Conservation (phyloP, 1,139 yeast genomes). For the Zygosaccharomyces pseudobailii region DNA sequence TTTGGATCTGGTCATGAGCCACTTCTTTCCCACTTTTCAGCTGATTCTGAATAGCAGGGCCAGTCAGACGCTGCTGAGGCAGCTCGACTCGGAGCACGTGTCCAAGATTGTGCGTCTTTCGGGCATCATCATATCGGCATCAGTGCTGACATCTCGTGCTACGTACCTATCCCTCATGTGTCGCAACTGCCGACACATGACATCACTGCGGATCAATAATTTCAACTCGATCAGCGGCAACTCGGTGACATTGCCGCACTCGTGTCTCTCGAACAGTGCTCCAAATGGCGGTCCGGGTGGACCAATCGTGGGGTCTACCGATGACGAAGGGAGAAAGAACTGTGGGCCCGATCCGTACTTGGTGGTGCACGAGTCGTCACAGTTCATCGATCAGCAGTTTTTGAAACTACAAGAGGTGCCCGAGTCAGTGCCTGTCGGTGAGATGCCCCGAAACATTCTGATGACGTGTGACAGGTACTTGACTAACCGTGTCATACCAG, state of each 20-base stretch:
- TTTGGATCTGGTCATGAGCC: slow-evolving; percentile 39
- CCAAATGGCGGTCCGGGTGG: slow-evolving; percentile 15
- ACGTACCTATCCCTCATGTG: slow-evolving; percentile 82
- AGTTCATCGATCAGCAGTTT: slow-evolving; percentile 90
- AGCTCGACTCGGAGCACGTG: slow-evolving; percentile 81
- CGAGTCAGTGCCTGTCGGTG: slow-evolving; percentile 98
- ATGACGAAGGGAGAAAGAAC: slow-evolving; percentile 42
- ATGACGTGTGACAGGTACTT: slow-evolving; percentile 85
- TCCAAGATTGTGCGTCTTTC: slow-evolving; percentile 86
- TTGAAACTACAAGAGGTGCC: slow-evolving; percentile 93
- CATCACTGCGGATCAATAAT: slow-evolving; percentile 53
- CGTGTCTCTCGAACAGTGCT: slow-evolving; percentile 43
- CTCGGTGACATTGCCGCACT: slow-evolving; percentile 61
- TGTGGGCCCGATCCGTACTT: slow-evolving; percentile 93
- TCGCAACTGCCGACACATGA: slow-evolving; percentile 79
- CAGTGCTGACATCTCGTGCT: slow-evolving; percentile 85
- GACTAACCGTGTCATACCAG: slow-evolving; percentile 90
- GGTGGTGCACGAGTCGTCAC: slow-evolving; percentile 88
- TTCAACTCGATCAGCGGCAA: slow-evolving; percentile 74
- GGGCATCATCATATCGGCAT: slow-evolving; percentile 89
- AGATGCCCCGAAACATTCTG: slow-evolving; percentile 92
- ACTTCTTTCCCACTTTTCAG: slow-evolving; percentile 75
- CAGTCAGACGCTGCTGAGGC: slow-evolving; percentile 67
- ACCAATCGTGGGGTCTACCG: slow-evolving; percentile 19
- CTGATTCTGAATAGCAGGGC: slow-evolving; percentile 72